These are phyloP conservation scores for Colletotrichum nymphaeae DNA, from an alignment of 2,329 filamentous ascomycete species.

Conservation along the genomic window DNA sequence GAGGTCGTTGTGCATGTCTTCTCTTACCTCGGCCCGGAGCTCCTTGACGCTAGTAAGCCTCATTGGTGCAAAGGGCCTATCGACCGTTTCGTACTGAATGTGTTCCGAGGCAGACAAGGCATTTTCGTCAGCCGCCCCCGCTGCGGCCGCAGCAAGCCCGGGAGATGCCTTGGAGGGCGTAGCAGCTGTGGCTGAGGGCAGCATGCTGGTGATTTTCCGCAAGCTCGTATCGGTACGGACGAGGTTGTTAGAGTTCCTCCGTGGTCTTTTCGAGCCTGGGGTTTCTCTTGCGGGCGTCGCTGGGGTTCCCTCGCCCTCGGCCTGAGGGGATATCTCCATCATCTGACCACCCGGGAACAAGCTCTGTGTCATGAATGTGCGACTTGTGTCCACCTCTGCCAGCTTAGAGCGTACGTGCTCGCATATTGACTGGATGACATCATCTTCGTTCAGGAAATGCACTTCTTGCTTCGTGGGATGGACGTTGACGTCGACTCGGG, in stretches of 20 bases:
- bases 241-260: constrained; percentile 75
- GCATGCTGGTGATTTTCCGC: constrained; percentile 97
- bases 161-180: constrained; percentile 12
- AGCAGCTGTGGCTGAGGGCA: constrained; percentile 66
- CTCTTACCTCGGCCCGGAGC: constrained; percentile 83
- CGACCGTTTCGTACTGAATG: constrained; percentile 77
- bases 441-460: constrained; percentile 97
- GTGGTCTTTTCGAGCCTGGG: constrained; percentile 49
- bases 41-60: constrained; percentile 87
- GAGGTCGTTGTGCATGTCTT: constrained; percentile 84
- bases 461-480: constrained; percentile 98
- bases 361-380: constrained; percentile 94
- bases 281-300: constrained; percentile 46
- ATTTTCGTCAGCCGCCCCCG: constrained; percentile 44
- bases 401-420: constrained; percentile 81
- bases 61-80: constrained; percentile 77
- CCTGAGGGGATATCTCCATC: constrained; percentile 39
- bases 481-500: constrained; percentile 94
- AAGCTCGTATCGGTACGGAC: constrained; percentile 89
- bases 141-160: constrained; percentile 36
- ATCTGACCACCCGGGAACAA: constrained; percentile 76
- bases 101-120: constrained; percentile 55
- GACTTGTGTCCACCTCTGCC: constrained; percentile 89
- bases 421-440: constrained; percentile 90
- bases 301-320: constrained; percentile 41